Evolutionary conservation across 129 eudicot genomes (phyloP), one percentile per base, ranked within the genome.

Genomic region (Flaveria robusta): DNA sequence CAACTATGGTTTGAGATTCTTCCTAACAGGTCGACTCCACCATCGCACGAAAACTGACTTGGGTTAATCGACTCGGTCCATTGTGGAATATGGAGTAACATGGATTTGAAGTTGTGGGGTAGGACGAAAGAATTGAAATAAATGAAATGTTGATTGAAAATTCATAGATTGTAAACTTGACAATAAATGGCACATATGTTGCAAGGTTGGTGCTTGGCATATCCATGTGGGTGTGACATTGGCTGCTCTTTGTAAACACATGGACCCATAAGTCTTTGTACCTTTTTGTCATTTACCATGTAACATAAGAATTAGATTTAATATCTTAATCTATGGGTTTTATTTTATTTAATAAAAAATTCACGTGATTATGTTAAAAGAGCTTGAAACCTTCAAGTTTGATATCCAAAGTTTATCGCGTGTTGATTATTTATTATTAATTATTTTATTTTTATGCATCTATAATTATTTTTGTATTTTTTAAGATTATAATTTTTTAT

Each of bases 181-280:
- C 62, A 72, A 65, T 79, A 79, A 79, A 72, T 79, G 75, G 79
- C 83, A 79, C 74, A 79, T 43, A 72, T 19, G 24, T 63, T 79
- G 83, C 83, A 79, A 79, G 83, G 83, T 79, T 65, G 83, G 83
- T 79, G 74, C 74, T 79, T 79, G 79, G 79, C 83, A 79, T 12
- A 26, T 51, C 52, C 83, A 79, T 79, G 83, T 79, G 83, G 78
- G 78, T 71, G 78, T 63, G 72, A 63, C 72, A 63, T 31, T 79
- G 39, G 78, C 55, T 79, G 82, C 26, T 79, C 64, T 79, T 71
- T 72, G 59, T 37, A 18, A 79, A 72, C 79, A 72, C 79, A 72
- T 79, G 79, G 74, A 60, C 83, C 83, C 79, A 51, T 16, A 20
- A 5, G 31, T 54, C 60, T 79, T 51, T 72, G 83, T 73, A 79